phyloP scores from a whole-genome alignment of 805 yeast genomes.

The Hanseniaspora lindneri region DNA sequence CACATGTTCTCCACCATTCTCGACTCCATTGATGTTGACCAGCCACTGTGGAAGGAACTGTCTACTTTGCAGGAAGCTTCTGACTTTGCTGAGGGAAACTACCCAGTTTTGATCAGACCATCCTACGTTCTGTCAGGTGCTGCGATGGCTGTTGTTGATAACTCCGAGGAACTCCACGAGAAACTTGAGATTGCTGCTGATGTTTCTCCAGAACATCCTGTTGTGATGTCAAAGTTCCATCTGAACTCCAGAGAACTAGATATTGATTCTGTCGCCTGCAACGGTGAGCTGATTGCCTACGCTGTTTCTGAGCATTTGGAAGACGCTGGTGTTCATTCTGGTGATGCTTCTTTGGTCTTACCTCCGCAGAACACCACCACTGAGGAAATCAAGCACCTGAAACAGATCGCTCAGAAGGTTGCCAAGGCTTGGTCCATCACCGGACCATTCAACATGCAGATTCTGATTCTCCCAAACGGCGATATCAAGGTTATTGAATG shows the following conservation, averaged over 20 bases:
- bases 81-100: constrained; percentile 66
- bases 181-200: constrained; percentile 90
- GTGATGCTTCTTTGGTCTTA: constrained; percentile 94
- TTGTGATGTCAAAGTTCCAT: constrained; percentile 90
- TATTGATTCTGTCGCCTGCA: constrained; percentile 95
- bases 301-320: constrained; percentile 98
- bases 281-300: constrained; percentile 90
- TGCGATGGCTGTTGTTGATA: constrained; percentile 94
- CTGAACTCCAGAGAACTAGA: constrained; percentile 96
- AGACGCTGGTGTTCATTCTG: constrained; percentile 98
- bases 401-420: constrained; percentile 89
- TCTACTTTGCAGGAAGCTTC: constrained; percentile 90
- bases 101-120: constrained; percentile 95
- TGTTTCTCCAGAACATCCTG: constrained; percentile 96
- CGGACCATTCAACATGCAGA: constrained; percentile 95
- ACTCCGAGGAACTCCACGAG: constrained; percentile 74
- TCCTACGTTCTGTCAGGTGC: constrained; percentile 97
- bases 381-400: constrained; percentile 83
- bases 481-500: constrained; percentile 97
- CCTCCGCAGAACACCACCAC: constrained; percentile 93
- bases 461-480: constrained; percentile 77
- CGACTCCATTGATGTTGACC: constrained; percentile 93
- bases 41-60: constrained; percentile 97
- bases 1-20: constrained; percentile 95
- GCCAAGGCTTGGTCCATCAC: constrained; percentile 90